Evolutionary conservation across 1,284 basidiomycete species (phyloP).

Genomic region (Pterula multifida): DNA sequence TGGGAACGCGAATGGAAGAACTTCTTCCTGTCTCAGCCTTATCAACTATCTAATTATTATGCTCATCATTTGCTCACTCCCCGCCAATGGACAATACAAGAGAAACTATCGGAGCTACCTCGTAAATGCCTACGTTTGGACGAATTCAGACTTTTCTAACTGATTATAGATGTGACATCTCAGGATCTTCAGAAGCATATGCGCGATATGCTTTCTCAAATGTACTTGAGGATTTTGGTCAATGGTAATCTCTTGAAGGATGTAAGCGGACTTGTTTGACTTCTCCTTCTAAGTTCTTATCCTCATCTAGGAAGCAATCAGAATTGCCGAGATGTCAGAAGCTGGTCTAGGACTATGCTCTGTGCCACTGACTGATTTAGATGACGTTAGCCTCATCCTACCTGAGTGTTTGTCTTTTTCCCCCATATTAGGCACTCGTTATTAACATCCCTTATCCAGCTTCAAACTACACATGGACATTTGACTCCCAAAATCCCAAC

Average conservation of each 20-base stretch:
- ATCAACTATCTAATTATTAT: slow-evolving; percentile 74
- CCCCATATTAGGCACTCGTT: slow-evolving; percentile 5
- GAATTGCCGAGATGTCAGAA: slow-evolving; percentile 66
- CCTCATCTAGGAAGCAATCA: slow-evolving; percentile 54
- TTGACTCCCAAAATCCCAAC: slow-evolving; percentile 72
- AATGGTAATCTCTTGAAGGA: slow-evolving; percentile 81
- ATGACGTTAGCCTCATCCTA: slow-evolving; percentile 56
- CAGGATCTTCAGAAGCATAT: slow-evolving; percentile 68
- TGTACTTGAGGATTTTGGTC: slow-evolving; percentile 70
- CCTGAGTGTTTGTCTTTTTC: slow-evolving; percentile 39
- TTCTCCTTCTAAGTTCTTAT: slow-evolving; percentile 2
- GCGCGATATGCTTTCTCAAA: slow-evolving; percentile 48
- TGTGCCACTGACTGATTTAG: slow-evolving; percentile 40
- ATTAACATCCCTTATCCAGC: slow-evolving; percentile 25
- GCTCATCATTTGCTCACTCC: slow-evolving; percentile 61
- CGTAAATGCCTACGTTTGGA: slow-evolving; percentile 35
- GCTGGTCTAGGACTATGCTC: slow-evolving; percentile 49
- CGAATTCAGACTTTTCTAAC: slow-evolving; percentile 7
- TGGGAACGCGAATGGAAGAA: slow-evolving; percentile 72
- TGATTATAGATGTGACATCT: slow-evolving; percentile 44
- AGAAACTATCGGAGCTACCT: slow-evolving; percentile 70
- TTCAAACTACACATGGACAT: slow-evolving; percentile 61
- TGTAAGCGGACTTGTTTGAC: slow-evolving; percentile 29
- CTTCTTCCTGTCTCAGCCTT: slow-evolving; percentile 80
- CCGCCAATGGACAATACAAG: slow-evolving; percentile 68